Evolutionary conservation across 768 basidiomycete species (phyloP).

Genomic region (Fomitopsis serialis): DNA sequence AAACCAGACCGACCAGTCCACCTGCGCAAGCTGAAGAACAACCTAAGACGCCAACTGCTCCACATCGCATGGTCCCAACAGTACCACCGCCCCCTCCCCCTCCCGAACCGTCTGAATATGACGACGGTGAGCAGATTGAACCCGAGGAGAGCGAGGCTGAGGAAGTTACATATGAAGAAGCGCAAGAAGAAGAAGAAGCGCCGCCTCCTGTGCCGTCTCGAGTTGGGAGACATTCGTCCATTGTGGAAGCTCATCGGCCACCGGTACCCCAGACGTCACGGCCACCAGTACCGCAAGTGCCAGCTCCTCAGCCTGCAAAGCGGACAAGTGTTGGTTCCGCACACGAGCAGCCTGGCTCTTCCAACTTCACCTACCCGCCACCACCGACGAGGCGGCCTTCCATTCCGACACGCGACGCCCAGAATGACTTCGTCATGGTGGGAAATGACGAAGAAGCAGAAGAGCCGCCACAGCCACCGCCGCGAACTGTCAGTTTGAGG

Average conservation of each 20-base stretch:
- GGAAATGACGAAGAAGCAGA: constrained; percentile 24
- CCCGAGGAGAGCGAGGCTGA: constrained; percentile 72
- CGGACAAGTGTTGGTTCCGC: constrained; percentile 5
- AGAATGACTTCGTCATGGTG: constrained; percentile 30
- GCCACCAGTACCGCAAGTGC: constrained; percentile 23
- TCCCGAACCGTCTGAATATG: constrained; percentile 43
- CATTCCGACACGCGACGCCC: constrained; percentile 14
- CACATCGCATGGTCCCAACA: constrained; percentile 14
- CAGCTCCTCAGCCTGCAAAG: constrained; percentile 7
- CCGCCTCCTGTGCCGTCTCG: constrained; percentile 56
- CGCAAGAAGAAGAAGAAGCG: constrained; percentile 39
- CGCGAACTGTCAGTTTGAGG: constrained; percentile 14
- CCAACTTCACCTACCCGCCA: constrained; percentile 9
- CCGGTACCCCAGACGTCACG: constrained; percentile 12
- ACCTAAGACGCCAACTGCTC: constrained; percentile 8
- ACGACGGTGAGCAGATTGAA: constrained; percentile 61
- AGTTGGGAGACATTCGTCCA: constrained; percentile 23
- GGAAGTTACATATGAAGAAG: constrained; percentile 52
- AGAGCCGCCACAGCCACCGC: constrained; percentile 43
- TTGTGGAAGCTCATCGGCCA: constrained; percentile 1
- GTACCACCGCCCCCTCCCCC: constrained; percentile 15
- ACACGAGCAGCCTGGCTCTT: background rate
- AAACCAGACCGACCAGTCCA: background rate
- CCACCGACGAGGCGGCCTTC: constrained; percentile 19
- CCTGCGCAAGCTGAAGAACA: constrained; percentile 7